Evolutionary conservation across 148 eudicot genomes (phyloP).

Genomic region (Chenopodium berlandieri): DNA sequence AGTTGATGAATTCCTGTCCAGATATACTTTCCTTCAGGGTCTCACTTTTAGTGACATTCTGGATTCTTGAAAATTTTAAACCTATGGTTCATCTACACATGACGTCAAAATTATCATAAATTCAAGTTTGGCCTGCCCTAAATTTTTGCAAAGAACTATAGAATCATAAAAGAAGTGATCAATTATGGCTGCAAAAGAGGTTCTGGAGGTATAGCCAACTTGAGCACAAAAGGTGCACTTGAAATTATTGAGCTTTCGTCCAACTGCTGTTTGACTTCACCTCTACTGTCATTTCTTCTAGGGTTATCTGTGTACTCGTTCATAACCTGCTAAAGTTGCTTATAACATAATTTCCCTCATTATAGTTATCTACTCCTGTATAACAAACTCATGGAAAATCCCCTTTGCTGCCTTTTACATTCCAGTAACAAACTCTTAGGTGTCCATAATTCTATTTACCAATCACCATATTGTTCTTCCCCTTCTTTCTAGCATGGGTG

Average conservation of each 20-base stretch:
- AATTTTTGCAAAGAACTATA: neutral
- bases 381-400: no score
- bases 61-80: neutral
- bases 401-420: no score
- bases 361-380: no score
- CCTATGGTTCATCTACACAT: neutral
- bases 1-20: neutral
- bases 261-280: neutral
- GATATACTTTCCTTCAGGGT: neutral
- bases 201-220: neutral
- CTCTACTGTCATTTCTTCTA: neutral
- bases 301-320: neutral
- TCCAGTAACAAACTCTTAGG: no score
- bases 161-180: neutral
- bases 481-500: no score
- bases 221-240: neutral
- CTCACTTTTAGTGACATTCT: neutral
- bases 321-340: neutral
- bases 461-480: no score
- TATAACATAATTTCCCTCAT: no score
- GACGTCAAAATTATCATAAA: neutral
- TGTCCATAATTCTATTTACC: no score
- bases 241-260: neutral
- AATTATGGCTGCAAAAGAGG: neutral
- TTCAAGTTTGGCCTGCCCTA: neutral